Conservation (phyloP, 2,329 filamentous ascomycete genomes). For the Pseudonectria foliicola region DNA sequence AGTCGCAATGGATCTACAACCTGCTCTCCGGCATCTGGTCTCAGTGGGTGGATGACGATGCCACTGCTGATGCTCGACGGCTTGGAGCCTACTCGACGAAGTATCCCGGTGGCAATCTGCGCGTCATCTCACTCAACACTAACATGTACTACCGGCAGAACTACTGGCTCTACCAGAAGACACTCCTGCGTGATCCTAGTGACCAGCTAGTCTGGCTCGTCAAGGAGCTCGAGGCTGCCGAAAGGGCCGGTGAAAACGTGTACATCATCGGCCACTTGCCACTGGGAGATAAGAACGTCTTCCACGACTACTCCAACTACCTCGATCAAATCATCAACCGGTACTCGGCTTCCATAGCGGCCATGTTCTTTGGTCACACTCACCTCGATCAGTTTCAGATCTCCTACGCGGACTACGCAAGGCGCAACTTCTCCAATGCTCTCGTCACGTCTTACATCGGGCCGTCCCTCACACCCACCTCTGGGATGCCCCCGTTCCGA, state of each 20-base stretch:
- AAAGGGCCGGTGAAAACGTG: slow-evolving; percentile 43
- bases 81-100: slow-evolving; percentile 45
- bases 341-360: slow-evolving; percentile 47
- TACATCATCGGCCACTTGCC: slow-evolving; percentile 54
- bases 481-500: slow-evolving; percentile 49
- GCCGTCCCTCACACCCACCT: slow-evolving; percentile 47
- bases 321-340: slow-evolving; percentile 47
- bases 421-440: slow-evolving; percentile 35
- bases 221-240: slow-evolving; percentile 44
- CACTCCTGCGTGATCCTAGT: slow-evolving; percentile 43
- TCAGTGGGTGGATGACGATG: slow-evolving; percentile 36
- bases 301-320: slow-evolving; percentile 45
- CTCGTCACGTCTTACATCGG: slow-evolving; percentile 46
- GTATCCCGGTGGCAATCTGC: slow-evolving; percentile 39
- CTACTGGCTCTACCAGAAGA: slow-evolving; percentile 46
- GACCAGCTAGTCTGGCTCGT: slow-evolving; percentile 48
- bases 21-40: slow-evolving; percentile 39
- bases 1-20: slow-evolving; percentile 47
- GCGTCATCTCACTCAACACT: slow-evolving; percentile 53
- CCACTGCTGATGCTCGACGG: slow-evolving; percentile 24
- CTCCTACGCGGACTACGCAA: slow-evolving; percentile 42
- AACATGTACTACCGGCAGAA: slow-evolving; percentile 54
- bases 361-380: slow-evolving; percentile 51
- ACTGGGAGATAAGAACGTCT: slow-evolving; percentile 40
- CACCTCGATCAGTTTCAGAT: slow-evolving; percentile 51